Conservation (phyloP, 345 rosid genomes). For the Noccaea caerulescens region DNA sequence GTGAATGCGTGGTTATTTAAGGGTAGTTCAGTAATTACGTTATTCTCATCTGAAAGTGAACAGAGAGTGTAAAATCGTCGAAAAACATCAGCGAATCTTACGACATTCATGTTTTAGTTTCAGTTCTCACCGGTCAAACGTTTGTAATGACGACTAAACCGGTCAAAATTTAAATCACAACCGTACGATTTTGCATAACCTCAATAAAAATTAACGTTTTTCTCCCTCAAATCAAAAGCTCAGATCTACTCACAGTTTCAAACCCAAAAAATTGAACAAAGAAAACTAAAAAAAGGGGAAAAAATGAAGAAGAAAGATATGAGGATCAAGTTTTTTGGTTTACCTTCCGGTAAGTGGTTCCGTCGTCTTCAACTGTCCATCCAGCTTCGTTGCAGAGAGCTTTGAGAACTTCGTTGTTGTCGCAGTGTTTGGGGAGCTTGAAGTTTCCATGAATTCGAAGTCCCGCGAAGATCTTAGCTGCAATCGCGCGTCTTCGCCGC, state of each 20-base stretch:
- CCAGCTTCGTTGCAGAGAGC: slow-evolving; percentile 96
- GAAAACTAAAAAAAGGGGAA: neutral
- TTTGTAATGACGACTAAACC: slow-evolving; percentile 18
- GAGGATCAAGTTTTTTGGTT: neutral
- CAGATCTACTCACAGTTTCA: slow-evolving; percentile 39
- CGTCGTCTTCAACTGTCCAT: slow-evolving; percentile 96
- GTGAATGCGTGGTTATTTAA: slow-evolving; percentile 8
- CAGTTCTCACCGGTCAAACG: slow-evolving; percentile 39
- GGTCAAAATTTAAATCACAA: slow-evolving; percentile 28
- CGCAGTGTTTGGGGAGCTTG: slow-evolving; percentile 98
- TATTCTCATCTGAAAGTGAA: slow-evolving; percentile 26
- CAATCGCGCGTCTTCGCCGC: slow-evolving; percentile 86
- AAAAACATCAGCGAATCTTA: slow-evolving; percentile 47
- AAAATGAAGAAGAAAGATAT: neutral
- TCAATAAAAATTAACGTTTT: neutral
- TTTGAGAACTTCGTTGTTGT: slow-evolving; percentile 94
- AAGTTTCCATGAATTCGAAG: slow-evolving; percentile 87
- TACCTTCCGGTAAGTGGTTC: slow-evolving; percentile 97
- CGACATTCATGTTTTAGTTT: slow-evolving; percentile 37
- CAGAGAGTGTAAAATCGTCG: slow-evolving; percentile 32
- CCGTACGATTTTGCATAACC: slow-evolving; percentile 23
- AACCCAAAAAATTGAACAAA: neutral
- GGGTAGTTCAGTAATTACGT: slow-evolving; percentile 7
- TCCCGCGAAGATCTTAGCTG: slow-evolving; percentile 93
- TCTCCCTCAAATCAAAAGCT: slow-evolving; percentile 1